phyloP scores from a whole-genome alignment of 768 basidiomycete species.

The Lentinula guzmanii region DNA sequence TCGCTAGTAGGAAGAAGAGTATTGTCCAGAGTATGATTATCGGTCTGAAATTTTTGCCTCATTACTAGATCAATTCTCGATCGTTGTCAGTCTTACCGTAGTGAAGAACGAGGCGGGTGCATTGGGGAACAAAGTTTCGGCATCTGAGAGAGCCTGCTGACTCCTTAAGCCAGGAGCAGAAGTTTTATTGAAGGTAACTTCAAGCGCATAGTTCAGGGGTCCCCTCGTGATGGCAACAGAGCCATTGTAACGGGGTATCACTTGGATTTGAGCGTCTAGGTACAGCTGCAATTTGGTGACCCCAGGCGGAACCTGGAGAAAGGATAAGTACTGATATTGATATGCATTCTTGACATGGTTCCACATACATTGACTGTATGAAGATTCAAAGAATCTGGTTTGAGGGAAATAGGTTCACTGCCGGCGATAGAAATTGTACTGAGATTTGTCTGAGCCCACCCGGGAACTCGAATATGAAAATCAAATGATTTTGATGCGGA shows the following conservation, averaged over 20 bases:
- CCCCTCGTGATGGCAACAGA: slow-evolving; percentile 32
- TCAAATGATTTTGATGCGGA: slow-evolving; percentile 24
- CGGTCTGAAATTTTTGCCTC: slow-evolving; percentile 19
- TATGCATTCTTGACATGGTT: background rate
- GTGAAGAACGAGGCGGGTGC: slow-evolving; percentile 29
- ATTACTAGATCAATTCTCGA: background rate
- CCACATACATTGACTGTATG: slow-evolving; percentile 24
- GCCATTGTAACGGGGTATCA: slow-evolving; percentile 28
- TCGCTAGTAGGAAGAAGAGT: slow-evolving; percentile 30
- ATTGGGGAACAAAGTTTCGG: slow-evolving; percentile 27
- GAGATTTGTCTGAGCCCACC: slow-evolving; percentile 28
- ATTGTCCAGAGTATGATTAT: slow-evolving; percentile 32
- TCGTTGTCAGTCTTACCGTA: slow-evolving; percentile 18
- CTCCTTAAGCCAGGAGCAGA: slow-evolving; percentile 28
- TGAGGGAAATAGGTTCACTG: slow-evolving; percentile 14
- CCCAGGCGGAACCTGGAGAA: slow-evolving; percentile 16
- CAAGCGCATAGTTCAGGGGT: slow-evolving; percentile 31
- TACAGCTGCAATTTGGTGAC: slow-evolving; percentile 24
- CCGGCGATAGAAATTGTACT: slow-evolving; percentile 29
- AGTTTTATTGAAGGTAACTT: slow-evolving; percentile 28
- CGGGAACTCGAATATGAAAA: slow-evolving; percentile 32
- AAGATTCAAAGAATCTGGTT: slow-evolving; percentile 23
- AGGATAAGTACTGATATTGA: background rate
- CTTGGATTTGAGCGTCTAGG: slow-evolving; percentile 25
- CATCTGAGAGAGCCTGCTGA: slow-evolving; percentile 29